phyloP scores from a whole-genome alignment of 2,329 filamentous ascomycete species.

The Tolypocladium amazonense region DNA sequence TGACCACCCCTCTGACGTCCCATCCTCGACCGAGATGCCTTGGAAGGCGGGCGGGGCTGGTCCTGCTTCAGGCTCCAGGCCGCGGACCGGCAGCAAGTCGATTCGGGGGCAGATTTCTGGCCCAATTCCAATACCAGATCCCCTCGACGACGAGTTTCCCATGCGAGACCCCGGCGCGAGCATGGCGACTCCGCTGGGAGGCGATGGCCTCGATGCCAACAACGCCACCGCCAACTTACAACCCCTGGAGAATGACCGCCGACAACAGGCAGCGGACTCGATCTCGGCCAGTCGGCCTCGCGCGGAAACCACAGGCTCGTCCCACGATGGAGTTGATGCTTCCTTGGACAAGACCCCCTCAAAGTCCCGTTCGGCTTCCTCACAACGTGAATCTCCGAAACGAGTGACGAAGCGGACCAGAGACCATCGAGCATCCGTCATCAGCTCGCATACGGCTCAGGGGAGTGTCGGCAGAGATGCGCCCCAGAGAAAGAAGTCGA shows the following conservation, averaged over 20 bases:
- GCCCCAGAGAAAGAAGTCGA: conserved; percentile 47
- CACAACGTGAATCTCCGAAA: neutral
- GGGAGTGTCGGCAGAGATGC: conserved; percentile 10
- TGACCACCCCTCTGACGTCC: neutral
- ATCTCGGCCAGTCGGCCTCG: neutral
- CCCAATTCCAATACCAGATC: conserved; percentile 44
- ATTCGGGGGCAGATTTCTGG: conserved; percentile 51
- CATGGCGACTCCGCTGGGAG: conserved; percentile 16
- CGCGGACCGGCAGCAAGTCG: conserved; percentile 25
- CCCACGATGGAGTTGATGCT: neutral
- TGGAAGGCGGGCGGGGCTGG: conserved; percentile 33
- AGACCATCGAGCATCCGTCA: neutral
- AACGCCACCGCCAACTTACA: conserved; percentile 2
- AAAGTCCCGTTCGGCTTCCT: neutral
- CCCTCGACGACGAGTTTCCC: conserved; percentile 42
- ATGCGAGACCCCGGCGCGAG: conserved; percentile 31
- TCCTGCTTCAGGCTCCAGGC: conserved; percentile 14
- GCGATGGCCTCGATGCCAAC: conserved; percentile 12
- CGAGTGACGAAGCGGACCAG: neutral
- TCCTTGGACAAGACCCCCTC: neutral
- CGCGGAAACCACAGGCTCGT: neutral
- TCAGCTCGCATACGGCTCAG: conserved; percentile 6
- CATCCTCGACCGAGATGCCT: conserved; percentile 13
- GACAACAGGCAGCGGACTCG: neutral
- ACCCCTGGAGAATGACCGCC: neutral